Evolutionary conservation across 805 yeast genomes (phyloP).

Genomic region (Lipomyces spencermartinsiae): DNA sequence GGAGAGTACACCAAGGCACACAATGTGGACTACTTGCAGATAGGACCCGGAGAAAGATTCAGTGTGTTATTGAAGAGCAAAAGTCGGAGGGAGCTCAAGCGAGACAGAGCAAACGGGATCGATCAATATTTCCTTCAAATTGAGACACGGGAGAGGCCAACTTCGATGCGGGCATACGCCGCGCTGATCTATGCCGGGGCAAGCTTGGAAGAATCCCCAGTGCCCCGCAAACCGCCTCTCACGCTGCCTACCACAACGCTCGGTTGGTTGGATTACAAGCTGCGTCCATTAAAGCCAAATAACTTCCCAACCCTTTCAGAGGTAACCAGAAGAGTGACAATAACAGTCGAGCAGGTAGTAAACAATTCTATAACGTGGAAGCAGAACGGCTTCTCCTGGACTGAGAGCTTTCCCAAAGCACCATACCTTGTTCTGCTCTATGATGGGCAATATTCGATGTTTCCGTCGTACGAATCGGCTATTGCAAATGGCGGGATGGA

Average conservation of each 20-base stretch:
- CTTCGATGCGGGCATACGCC: not conserved
- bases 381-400: too few species aligned
- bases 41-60: not conserved
- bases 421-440: too few species aligned
- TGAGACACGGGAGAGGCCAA: not conserved
- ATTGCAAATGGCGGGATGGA: too few species aligned
- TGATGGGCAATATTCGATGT: too few species aligned
- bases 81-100: not conserved
- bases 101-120: too few species aligned
- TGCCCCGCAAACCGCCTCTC: not conserved
- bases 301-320: too few species aligned
- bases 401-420: too few species aligned
- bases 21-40: not conserved
- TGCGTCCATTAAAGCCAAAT: not conserved
- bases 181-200: not conserved
- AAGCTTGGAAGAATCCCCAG: not conserved
- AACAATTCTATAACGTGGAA: too few species aligned
- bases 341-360: too few species aligned
- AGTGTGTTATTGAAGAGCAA: not conserved
- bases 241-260: not conserved
- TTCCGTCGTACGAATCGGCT: too few species aligned
- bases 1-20: not conserved
- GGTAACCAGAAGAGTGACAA: too few species aligned
- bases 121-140: not conserved
- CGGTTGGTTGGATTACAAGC: not conserved